Percentiles rank a stretch among this genome's conserved stretches.
Conservation (phyloP, 805 yeast species). For the Metschnikowia gelsemii region DNA sequence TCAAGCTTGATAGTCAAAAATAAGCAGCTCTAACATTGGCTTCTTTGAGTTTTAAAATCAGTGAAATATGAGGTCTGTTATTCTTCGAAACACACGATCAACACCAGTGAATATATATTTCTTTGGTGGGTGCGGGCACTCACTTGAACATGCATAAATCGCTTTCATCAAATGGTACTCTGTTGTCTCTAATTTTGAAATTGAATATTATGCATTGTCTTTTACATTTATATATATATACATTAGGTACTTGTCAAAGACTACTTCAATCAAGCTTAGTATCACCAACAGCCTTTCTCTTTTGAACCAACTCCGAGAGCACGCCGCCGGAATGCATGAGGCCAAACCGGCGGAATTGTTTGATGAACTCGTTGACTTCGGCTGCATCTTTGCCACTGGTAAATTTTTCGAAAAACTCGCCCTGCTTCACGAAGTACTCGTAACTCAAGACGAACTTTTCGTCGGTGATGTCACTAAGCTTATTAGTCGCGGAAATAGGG, state of each 20-base stretch:
- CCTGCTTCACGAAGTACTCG: constrained; percentile 53
- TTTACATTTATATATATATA: no score
- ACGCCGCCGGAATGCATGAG: constrained; percentile 49
- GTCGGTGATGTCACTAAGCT: constrained; percentile 32
- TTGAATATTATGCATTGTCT: no score
- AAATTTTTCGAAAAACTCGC: constrained; percentile 46
- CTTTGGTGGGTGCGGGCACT: no score
- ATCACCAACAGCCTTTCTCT: constrained; percentile 38
- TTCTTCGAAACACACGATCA: no score
- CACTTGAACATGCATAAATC: no score
- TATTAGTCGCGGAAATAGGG: constrained; percentile 44
- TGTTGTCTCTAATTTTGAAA: background rate
- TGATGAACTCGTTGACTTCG: constrained; percentile 46
- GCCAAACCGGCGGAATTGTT: constrained; percentile 67
- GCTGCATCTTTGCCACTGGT: constrained; percentile 38
- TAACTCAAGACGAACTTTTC: constrained; percentile 53
- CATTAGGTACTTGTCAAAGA: background rate
- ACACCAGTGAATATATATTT: no score
- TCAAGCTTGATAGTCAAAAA: no score
- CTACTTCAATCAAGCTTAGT: constrained; percentile 7
- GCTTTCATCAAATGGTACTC: no score
- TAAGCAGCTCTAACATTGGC: no score
- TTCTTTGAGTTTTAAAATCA: no score
- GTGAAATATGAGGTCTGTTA: no score
- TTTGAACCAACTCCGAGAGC: constrained; percentile 37